These are phyloP conservation scores for Lachnellula cervina DNA, from an alignment of 2,329 filamentous ascomycete species.

Conservation along the genomic window DNA sequence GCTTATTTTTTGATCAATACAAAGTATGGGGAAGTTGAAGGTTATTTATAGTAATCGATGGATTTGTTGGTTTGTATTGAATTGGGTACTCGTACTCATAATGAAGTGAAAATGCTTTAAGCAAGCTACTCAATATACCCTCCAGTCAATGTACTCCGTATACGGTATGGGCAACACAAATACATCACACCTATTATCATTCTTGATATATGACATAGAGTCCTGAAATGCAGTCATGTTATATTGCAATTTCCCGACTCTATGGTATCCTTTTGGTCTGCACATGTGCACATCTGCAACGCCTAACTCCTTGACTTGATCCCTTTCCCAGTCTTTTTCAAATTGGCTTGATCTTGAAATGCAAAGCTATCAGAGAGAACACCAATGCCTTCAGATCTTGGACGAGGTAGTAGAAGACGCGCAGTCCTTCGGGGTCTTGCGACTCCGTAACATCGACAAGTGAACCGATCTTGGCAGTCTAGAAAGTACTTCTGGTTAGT, in stretches of 20 bases:
- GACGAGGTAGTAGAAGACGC: constrained; percentile 98
- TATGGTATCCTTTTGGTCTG: constrained; percentile 27
- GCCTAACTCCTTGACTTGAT: constrained; percentile 27
- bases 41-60: too few relatives aligned
- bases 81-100: too few relatives aligned
- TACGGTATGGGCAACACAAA: too few relatives aligned
- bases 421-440: constrained; percentile 87
- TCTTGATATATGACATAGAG: too few relatives aligned
- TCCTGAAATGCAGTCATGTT: background rate
- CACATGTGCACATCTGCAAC: constrained; percentile 10
- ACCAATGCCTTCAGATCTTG: constrained; percentile 96
- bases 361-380: constrained; percentile 90
- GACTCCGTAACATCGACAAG: constrained; percentile 95
- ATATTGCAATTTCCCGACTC: background rate
- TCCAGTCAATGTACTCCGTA: too few relatives aligned
- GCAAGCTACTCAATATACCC: too few relatives aligned
- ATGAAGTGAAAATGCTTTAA: too few relatives aligned
- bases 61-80: too few relatives aligned
- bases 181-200: too few relatives aligned
- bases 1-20: too few relatives aligned
- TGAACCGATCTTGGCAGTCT: constrained; percentile 98
- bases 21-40: too few relatives aligned
- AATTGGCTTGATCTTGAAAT: constrained; percentile 92
- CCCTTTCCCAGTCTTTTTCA: constrained; percentile 32
- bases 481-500: constrained; percentile 1